A percentile compares a stretch with the other conserved stretches of the same genome.
These are phyloP conservation scores for Gremmenia infestans DNA, from an alignment of 2,329 filamentous ascomycete species.

Conservation along the genomic window DNA sequence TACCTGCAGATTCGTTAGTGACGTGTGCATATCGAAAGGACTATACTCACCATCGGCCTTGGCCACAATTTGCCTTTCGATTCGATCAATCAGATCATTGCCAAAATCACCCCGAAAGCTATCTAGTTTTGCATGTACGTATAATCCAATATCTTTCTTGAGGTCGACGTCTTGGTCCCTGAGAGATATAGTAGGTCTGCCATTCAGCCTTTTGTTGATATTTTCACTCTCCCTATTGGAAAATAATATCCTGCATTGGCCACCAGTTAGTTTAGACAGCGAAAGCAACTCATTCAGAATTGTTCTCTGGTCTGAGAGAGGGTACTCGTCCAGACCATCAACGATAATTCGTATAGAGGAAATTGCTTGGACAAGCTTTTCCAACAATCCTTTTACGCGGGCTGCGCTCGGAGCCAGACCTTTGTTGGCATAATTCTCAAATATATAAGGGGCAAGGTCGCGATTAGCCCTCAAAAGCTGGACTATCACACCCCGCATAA, in stretches of 20 bases:
- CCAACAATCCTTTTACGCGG: neutral
- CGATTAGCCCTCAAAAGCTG: conserved; percentile 1
- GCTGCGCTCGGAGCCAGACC: neutral
- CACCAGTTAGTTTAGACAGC: neutral
- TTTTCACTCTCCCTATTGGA: conserved; percentile 10
- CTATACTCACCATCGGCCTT: conserved; percentile 8
- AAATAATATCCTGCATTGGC: conserved; percentile 9
- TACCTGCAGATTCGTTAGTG: conserved; percentile 4
- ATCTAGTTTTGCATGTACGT: neutral
- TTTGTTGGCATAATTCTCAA: conserved; percentile 8
- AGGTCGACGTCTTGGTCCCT: conserved; percentile 3
- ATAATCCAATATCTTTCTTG: conserved; percentile 6
- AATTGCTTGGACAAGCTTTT: conserved; percentile 4
- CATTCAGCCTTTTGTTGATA: conserved; percentile 2
- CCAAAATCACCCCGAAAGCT: conserved; percentile 3
- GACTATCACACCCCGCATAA: conserved; percentile 7
- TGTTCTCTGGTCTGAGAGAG: neutral
- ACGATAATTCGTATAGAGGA: conserved; percentile 3
- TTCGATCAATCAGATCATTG: neutral
- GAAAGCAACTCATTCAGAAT: conserved; percentile 4
- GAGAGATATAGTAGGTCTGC: conserved; percentile 8
- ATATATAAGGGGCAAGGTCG: conserved; percentile 3
- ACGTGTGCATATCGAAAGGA: neutral
- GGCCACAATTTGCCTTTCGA: conserved; percentile 4
- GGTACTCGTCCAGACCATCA: conserved; percentile 14